These are phyloP conservation scores for Oryza glumipatula DNA, from an alignment of 176 grass and related monocot species.

Conservation along the genomic window DNA sequence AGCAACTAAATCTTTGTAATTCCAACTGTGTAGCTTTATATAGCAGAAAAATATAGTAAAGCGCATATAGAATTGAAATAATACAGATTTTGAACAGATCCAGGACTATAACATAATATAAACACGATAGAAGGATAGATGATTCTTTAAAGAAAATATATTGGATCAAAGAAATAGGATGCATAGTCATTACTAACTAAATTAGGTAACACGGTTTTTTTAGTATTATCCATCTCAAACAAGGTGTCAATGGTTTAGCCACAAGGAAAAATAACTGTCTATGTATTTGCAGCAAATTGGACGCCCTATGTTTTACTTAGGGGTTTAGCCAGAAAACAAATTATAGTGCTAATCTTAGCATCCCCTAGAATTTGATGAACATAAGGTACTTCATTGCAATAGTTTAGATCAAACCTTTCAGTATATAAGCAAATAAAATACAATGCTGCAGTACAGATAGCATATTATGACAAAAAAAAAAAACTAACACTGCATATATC, in stretches of 20 bases:
- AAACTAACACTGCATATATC: neutral
- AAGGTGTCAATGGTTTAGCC: constrained; percentile 18
- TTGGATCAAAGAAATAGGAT: constrained; percentile 21
- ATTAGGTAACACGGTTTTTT: constrained; percentile 13
- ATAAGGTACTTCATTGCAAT: constrained; percentile 11
- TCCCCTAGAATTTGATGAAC: neutral
- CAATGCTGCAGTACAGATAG: neutral
- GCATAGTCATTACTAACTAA: constrained; percentile 9
- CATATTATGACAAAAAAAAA: constrained; percentile 3
- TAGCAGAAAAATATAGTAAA: constrained; percentile 15
- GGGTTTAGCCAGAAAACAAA: neutral
- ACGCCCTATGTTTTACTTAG: constrained; percentile 7
- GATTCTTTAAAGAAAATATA: constrained; percentile 6
- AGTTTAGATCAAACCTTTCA: constrained; percentile 21
- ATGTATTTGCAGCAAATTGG: constrained; percentile 16
- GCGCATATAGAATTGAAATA: neutral
- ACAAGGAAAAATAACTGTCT: neutral
- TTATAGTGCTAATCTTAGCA: neutral
- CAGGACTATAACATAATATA: constrained; percentile 24
- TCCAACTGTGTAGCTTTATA: constrained; percentile 10
- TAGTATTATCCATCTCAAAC: constrained; percentile 6
- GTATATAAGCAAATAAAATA: neutral
- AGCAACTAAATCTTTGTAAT: constrained; percentile 11
- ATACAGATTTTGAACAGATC: neutral
- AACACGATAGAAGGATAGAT: constrained; percentile 17